Percentiles rank a stretch among this genome's conserved stretches.
Evolutionary conservation across 495 filamentous ascomycete species (phyloP).

Genomic region (Cladorrhinum samala): DNA sequence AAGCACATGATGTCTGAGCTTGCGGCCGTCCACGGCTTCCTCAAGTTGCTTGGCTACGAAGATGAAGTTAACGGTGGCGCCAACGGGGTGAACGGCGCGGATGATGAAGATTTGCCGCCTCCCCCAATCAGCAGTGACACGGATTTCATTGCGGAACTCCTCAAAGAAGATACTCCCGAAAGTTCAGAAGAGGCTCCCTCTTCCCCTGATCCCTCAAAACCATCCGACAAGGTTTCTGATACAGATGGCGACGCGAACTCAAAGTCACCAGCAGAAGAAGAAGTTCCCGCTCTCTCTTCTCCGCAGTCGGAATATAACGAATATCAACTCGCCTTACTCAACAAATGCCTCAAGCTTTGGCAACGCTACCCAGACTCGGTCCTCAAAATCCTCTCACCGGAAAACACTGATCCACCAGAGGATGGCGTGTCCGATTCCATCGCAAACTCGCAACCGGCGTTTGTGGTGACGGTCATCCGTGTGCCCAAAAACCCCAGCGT

Average conservation of each 20-base stretch:
- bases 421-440: constrained; percentile 49
- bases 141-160: constrained; percentile 42
- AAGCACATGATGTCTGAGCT: constrained; percentile 69
- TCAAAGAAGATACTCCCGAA: constrained; percentile 36
- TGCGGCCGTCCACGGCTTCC: constrained; percentile 66
- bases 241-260: too few species aligned
- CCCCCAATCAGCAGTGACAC: constrained; percentile 15
- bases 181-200: constrained; percentile 5
- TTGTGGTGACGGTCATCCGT: constrained; percentile 61
- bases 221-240: neutral
- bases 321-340: constrained; percentile 53
- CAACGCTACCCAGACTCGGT: constrained; percentile 65
- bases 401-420: constrained; percentile 68
- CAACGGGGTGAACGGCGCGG: constrained; percentile 20
- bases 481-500: constrained; percentile 67
- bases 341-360: constrained; percentile 75
- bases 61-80: constrained; percentile 24
- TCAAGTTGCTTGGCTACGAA: constrained; percentile 44
- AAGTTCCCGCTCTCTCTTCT: neutral
- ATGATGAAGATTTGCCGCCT: constrained; percentile 19
- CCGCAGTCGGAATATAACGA: constrained; percentile 44
- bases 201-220: too few species aligned
- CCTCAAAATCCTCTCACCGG: constrained; percentile 64
- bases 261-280: neutral
- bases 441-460: too few species aligned